Percentiles rank a stretch among this genome's conserved stretches.
phyloP scores from a whole-genome alignment of 345 rosid genomes.

The Populus tremula region DNA sequence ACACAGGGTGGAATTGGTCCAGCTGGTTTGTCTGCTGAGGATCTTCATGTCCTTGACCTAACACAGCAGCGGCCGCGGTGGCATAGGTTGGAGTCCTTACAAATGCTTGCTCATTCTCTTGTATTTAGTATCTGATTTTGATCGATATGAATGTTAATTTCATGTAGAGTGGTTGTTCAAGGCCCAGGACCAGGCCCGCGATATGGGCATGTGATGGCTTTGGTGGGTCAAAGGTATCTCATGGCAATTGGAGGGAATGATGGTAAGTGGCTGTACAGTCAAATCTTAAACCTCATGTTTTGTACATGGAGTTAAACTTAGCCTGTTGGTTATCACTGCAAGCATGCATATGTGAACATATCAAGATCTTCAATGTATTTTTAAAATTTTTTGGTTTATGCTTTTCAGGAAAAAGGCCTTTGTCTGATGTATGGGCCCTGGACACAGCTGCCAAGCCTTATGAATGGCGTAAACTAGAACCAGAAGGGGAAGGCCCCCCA shows the following conservation, averaged over 20 bases:
- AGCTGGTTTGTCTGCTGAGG: slow-evolving; percentile 98
- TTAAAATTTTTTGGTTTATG: slow-evolving; percentile 11
- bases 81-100: slow-evolving; percentile 66
- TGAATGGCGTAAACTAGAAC: slow-evolving; percentile 99
- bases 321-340: neutral
- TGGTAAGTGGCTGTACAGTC: slow-evolving; percentile 44
- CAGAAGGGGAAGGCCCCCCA: slow-evolving; percentile 99
- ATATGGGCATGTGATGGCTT: slow-evolving; percentile 99
- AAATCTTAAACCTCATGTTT: neutral
- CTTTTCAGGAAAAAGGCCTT: slow-evolving; percentile 81
- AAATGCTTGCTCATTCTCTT: slow-evolving; percentile 6
- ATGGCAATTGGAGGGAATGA: slow-evolving; percentile 99
- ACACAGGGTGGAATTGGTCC: slow-evolving; percentile 98
- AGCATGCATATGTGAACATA: neutral
- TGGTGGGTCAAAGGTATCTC: slow-evolving; percentile 98
- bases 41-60: slow-evolving; percentile 98
- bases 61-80: slow-evolving; percentile 94
- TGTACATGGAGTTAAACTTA: neutral
- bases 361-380: slow-evolving; percentile 11
- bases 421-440: slow-evolving; percentile 99
- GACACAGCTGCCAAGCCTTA: slow-evolving; percentile 99
- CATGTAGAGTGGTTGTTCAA: slow-evolving; percentile 89
- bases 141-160: slow-evolving; percentile 24
- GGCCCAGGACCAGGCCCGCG: slow-evolving; percentile 99
- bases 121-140: neutral